These are phyloP conservation scores for Ceratorhiza oryzae-sativae DNA, from an alignment of 1,284 basidiomycete species.

Conservation along the genomic window DNA sequence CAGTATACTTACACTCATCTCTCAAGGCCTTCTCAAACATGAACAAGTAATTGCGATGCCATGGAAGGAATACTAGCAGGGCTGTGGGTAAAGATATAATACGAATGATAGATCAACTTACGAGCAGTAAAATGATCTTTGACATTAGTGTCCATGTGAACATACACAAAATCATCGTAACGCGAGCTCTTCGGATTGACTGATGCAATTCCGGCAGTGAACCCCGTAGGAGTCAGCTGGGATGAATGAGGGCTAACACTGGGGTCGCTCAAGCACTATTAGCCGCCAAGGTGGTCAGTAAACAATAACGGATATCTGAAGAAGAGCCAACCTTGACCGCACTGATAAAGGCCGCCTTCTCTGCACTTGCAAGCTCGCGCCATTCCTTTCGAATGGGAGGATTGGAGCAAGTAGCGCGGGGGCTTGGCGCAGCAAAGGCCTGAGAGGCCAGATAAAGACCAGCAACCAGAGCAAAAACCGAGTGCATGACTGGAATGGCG, in stretches of 20 bases:
- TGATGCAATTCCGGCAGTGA: slow-evolving; percentile 8
- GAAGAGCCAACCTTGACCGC: slow-evolving; percentile 36
- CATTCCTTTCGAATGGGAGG: slow-evolving; percentile 37
- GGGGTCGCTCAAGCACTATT: slow-evolving; percentile 29
- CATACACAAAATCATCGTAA: slow-evolving; percentile 41
- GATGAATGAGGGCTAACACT: slow-evolving; percentile 18
- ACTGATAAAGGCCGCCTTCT: slow-evolving; percentile 21
- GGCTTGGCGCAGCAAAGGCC: neutral
- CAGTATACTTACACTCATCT: slow-evolving; percentile 31
- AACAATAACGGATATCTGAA: neutral
- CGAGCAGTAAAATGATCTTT: slow-evolving; percentile 37
- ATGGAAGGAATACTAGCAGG: slow-evolving; percentile 28
- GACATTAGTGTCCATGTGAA: slow-evolving; percentile 39
- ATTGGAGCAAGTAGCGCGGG: neutral
- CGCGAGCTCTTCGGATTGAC: slow-evolving; percentile 19
- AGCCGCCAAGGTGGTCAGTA: neutral
- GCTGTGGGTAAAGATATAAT: neutral
- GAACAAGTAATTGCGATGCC: slow-evolving; percentile 30
- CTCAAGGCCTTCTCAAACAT: slow-evolving; percentile 23
- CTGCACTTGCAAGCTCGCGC: slow-evolving; percentile 2
- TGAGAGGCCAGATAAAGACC: neutral
- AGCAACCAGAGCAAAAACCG: neutral
- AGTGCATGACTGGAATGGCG: neutral
- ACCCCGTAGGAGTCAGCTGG: slow-evolving; percentile 13
- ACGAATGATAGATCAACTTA: neutral